Base-by-base conservation (phyloP, 2,329 filamentous ascomycete genomes). In the Fonsecaea monophora region DNA sequence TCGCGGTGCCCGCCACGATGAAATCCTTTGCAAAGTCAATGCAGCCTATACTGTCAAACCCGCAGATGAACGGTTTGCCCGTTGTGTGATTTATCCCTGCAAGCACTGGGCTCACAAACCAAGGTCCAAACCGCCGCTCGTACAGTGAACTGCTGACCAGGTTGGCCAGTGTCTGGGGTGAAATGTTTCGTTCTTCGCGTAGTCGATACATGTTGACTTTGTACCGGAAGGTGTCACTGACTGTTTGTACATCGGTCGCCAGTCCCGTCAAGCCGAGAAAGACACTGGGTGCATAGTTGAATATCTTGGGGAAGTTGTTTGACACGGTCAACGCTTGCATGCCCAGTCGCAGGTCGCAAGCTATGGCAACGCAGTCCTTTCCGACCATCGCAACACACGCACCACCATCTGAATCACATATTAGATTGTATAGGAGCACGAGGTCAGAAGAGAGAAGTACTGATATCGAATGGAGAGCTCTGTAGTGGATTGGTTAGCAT, bases 301-400 rank as follows among this genome's bases (percentile, higher is more conserved):
- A 98, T 86, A 99, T 92, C 86, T 99, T 99, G 84, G 95, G 95
- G 86, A 98, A 98, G 90, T 98, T 95, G 89, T 99, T 99, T 80
- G 93, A 97, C 67, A 99, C 92, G 70, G 95, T 99, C 78, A 99
- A 87, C 77, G 95, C 87, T 84, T 99, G 95, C 78, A 98, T 90
- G 76, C 95, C 95, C 73, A 99, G 92, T 71, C 95, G 94, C 73
- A 99, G 92, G 82, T 99, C 95, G 85, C 95, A 99, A 80, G 95
- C 95, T 79, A 99, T 98, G 82, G 95, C 95, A 69, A 99, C 95
- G 82, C 95, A 99, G 89, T 98, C 94, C 84, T 99, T 98, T 85
- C 95, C 95, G 72, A 97, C 94, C 95, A 98, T 98, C 82, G 94
- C 94, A 73, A 98, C 93, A 82, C 91, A 94, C 84, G 94, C 94